These are phyloP conservation scores for Penstemon barbatus DNA, from an alignment of 257 asterid genomes.

Conservation along the genomic window DNA sequence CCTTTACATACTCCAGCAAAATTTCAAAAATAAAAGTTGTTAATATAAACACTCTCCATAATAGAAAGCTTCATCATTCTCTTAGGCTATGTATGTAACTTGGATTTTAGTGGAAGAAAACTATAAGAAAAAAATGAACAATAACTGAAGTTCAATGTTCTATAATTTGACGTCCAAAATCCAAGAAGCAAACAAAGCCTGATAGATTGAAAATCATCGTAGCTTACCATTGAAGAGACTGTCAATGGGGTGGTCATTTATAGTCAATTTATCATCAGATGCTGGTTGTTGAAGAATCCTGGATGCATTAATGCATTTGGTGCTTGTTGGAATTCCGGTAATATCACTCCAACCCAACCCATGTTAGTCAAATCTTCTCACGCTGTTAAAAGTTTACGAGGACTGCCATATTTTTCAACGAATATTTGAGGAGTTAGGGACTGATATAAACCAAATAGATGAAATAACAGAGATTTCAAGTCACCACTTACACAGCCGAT, in stretches of 20 bases:
- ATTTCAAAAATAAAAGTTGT: not conserved
- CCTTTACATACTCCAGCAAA: not conserved
- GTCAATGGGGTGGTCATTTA: not conserved
- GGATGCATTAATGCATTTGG: not conserved
- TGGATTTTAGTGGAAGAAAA: too few relatives aligned
- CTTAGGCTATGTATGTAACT: not conserved
- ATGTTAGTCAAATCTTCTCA: constrained; percentile 8
- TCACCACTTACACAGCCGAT: constrained; percentile 2
- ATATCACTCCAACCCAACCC: constrained; percentile 37
- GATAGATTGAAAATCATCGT: not conserved
- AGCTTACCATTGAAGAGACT: not conserved
- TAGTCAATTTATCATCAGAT: constrained; percentile 29
- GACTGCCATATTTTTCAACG: constrained; percentile 19
- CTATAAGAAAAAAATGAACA: too few relatives aligned
- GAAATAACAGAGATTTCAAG: constrained; percentile 11
- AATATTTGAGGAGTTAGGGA: constrained; percentile 26
- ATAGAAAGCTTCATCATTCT: not conserved
- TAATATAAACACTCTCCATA: not conserved
- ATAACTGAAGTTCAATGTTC: too few relatives aligned
- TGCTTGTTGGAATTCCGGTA: constrained; percentile 32
- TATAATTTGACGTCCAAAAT: too few relatives aligned
- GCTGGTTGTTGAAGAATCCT: constrained; percentile 24
- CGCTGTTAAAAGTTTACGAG: constrained; percentile 18
- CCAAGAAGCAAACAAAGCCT: too few relatives aligned
- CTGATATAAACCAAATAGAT: not conserved